These are phyloP conservation scores for Coemansia sp. DNA, from an alignment of 192 early-diverging fungal species.

Conservation along the genomic window DNA sequence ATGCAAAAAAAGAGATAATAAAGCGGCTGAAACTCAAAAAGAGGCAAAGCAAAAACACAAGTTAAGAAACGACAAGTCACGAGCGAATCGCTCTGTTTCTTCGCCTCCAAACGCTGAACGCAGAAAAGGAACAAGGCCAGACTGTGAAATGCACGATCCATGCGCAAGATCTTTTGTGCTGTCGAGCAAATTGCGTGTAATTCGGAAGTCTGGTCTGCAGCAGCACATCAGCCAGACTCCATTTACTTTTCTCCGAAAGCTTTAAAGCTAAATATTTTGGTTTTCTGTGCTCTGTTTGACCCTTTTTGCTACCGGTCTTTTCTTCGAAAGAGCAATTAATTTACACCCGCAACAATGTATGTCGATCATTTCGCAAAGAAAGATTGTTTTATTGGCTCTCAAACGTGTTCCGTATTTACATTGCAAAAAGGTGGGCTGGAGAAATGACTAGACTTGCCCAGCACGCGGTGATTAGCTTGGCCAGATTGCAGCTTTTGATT, in stretches of 20 bases:
- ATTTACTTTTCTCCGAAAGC: neutral
- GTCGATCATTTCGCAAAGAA: neutral
- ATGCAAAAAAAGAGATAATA: neutral
- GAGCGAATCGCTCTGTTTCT: neutral
- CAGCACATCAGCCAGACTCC: neutral
- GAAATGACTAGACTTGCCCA: too few relatives aligned
- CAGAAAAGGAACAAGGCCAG: neutral
- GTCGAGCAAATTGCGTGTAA: neutral
- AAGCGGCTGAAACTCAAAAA: conserved; percentile 1
- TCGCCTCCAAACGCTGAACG: neutral
- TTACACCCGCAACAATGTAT: neutral
- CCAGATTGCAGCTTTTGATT: too few relatives aligned
- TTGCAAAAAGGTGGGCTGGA: too few relatives aligned
- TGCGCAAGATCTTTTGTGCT: neutral
- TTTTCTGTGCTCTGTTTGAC: neutral
- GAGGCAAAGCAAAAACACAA: neutral
- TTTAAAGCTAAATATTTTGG: neutral
- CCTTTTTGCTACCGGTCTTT: neutral
- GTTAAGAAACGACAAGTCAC: neutral
- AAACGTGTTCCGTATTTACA: too few relatives aligned
- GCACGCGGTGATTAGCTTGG: too few relatives aligned
- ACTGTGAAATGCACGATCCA: neutral
- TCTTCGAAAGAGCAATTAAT: neutral
- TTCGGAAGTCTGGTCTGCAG: neutral
- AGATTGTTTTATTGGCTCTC: neutral